Conservation (phyloP, 2,329 filamentous ascomycete genomes). For the Cadophora sp. region DNA sequence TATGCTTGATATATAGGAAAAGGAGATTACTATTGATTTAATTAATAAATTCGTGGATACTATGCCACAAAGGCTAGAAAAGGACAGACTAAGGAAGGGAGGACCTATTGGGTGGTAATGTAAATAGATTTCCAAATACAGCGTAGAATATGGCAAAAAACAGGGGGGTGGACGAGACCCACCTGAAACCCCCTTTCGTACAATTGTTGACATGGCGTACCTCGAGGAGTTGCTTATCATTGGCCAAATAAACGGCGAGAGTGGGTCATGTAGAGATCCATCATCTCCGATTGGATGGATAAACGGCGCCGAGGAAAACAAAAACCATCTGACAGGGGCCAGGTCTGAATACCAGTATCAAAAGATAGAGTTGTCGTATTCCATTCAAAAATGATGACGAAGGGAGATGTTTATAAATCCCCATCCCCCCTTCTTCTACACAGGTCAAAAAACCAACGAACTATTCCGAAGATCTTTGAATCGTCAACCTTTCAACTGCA, state of each 20-base stretch:
- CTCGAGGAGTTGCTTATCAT: neutral
- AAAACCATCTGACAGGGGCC: neutral
- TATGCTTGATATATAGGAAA: neutral
- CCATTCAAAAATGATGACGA: neutral
- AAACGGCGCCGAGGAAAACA: slow-evolving; percentile 3
- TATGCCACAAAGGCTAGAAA: neutral
- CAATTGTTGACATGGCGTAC: too few species aligned
- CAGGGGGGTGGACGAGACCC: neutral
- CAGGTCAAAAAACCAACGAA: too few species aligned
- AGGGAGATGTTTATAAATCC: too few species aligned
- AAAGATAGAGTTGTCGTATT: neutral
- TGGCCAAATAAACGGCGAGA: slow-evolving; percentile 1
- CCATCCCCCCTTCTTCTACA: too few species aligned
- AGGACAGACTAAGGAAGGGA: neutral
- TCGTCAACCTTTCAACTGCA: too few species aligned
- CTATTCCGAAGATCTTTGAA: too few species aligned
- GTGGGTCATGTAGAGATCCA: neutral
- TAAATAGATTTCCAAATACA: neutral
- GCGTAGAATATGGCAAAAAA: neutral
- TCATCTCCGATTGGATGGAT: neutral
- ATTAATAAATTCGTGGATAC: neutral
- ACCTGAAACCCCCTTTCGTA: neutral
- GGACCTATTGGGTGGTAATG: slow-evolving; percentile 1
- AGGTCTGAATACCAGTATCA: neutral
- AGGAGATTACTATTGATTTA: neutral